These are phyloP conservation scores for Eucalyptus decipiens DNA, from an alignment of 345 rosid species.

Conservation along the genomic window DNA sequence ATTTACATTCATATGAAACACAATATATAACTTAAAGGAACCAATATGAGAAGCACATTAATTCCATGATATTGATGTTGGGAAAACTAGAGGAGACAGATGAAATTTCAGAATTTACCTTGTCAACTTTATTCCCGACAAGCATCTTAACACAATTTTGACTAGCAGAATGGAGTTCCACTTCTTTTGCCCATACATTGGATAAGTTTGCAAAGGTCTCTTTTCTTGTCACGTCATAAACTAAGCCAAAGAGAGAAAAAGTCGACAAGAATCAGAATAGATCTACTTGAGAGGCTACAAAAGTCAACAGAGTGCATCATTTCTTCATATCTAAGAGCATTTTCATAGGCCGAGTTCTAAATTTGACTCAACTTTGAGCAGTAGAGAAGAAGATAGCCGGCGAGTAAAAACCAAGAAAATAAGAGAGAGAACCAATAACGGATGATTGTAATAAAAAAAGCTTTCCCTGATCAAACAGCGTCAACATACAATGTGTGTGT, in stretches of 20 bases:
- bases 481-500: neutral
- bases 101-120: conserved; percentile 25
- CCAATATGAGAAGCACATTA: neutral
- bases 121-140: conserved; percentile 93
- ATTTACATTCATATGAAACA: neutral
- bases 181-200: conserved; percentile 93
- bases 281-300: neutral
- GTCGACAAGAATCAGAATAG: neutral
- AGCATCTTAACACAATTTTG: conserved; percentile 86
- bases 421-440: neutral
- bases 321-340: neutral
- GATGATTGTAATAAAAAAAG: neutral
- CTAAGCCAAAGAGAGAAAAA: conserved; percentile 12
- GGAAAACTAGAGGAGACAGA: neutral
- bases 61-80: neutral
- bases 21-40: neutral
- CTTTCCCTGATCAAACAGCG: neutral
- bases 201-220: conserved; percentile 82
- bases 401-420: neutral
- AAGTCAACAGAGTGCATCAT: neutral
- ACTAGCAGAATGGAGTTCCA: conserved; percentile 72
- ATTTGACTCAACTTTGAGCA: neutral
- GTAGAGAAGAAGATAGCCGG: neutral
- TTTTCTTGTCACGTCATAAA: conserved; percentile 87
- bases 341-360: neutral